Base-by-base conservation (phyloP, 1,284 basidiomycete species). In the Leccinum subspadiceum region DNA sequence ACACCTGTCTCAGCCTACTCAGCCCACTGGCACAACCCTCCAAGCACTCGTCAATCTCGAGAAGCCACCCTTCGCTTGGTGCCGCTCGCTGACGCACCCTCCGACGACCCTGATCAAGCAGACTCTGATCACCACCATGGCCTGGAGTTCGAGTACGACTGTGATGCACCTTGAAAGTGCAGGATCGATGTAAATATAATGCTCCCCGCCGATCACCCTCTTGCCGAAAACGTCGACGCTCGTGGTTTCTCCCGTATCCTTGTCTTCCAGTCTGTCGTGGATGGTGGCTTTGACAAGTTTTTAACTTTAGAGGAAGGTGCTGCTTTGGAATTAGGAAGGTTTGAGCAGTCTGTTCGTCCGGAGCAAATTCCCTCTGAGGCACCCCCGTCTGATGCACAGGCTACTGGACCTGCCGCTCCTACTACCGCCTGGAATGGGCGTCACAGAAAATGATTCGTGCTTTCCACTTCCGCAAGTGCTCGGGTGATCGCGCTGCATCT, bases 11-110 rank as follows among this genome's bases (percentile, higher is more conserved):
- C 63, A 92, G 90, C 75, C 84, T 13, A 81, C 87, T 8, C 89
- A 93, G 67, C 85, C 92, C 0, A 95, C 93, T 31, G 29, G 29
- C 0, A 96, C 93, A 0, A 95, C 93, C 2, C 79, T 96, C 1
- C 93, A 96, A 76, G 93, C 93, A 1, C 82, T 94, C 33, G 93
- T 96, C 63, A 95, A 95, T 70, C 84, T 96, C 68, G 95, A 95
- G 24, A 26, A 26, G 24, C 93, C 0, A 87, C 91, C 2, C 79
- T 87, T 58, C 88, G 82, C 51, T 83, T 85, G 51, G 90, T 83
- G 37, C 92, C 86, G n/a, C 80, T 86, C 52, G 76, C 80, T 9
- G 69, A 77, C 17, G 78, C 83, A 20, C 74, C 81, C 0, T 73
- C 75, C 5, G 78, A 81, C 52, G 78, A 78, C 61, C 69, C 73